Conservation (phyloP, 208 protist genomes). For the Leptomonas seymouri region DNA sequence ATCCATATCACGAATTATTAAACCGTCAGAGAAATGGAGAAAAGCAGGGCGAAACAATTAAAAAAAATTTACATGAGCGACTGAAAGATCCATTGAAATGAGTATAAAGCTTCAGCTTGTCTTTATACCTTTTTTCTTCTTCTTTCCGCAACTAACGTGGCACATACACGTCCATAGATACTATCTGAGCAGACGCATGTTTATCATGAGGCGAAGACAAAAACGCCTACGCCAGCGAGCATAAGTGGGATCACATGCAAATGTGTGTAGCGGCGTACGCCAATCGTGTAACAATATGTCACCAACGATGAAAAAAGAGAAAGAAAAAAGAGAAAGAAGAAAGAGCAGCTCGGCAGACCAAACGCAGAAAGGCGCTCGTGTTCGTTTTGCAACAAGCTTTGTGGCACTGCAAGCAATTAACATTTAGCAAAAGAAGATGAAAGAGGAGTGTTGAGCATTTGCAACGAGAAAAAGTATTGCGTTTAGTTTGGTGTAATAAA, state of each 20-base stretch:
- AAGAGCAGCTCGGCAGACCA: not conserved
- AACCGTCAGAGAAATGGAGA: not conserved
- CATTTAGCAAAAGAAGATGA: not conserved
- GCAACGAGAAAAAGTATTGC: not conserved
- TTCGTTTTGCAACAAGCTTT: not conserved
- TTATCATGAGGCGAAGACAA: no score
- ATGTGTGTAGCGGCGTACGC: not conserved
- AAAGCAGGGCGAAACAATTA: not conserved
- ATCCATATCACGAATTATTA: not conserved
- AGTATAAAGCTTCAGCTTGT: no score
- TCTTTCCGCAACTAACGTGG: no score
- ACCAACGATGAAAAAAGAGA: not conserved
- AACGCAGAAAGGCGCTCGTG: not conserved
- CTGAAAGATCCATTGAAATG: no score
- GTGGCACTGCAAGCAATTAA: conserved; percentile 3
- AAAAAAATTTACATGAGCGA: no score
- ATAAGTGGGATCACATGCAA: not conserved
- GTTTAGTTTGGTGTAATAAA: not conserved
- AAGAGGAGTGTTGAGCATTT: not conserved
- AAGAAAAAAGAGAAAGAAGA: not conserved
- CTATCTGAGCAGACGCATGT: no score
- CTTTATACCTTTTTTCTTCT: no score
- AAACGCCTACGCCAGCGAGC: not conserved
- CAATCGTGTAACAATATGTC: not conserved
- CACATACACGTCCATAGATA: no score